A percentile compares a stretch with the other conserved stretches of the same genome.
phyloP scores from a whole-genome alignment of 345 rosid genomes.

The Aethionema arabicum region DNA sequence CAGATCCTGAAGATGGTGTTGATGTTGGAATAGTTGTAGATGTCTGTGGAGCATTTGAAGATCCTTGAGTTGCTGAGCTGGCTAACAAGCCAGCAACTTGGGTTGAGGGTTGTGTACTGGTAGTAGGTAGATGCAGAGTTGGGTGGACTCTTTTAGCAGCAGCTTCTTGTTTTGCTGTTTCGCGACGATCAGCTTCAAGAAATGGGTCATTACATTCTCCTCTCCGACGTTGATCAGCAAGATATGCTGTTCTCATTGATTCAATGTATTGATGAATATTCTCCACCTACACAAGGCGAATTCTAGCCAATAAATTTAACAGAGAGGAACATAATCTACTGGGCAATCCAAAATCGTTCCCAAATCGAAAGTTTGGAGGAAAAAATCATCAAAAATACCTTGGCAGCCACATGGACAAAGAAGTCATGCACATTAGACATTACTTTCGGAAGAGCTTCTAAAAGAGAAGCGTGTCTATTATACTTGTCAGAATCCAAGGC shows the following conservation, averaged over 20 bases:
- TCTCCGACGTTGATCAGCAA: slow-evolving; percentile 79
- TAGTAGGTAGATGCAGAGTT: slow-evolving; percentile 76
- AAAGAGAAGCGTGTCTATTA: slow-evolving; percentile 49
- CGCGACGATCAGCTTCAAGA: slow-evolving; percentile 95
- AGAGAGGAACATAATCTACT: neutral
- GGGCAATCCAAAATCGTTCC: neutral
- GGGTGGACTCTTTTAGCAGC: slow-evolving; percentile 97
- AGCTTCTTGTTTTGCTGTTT: slow-evolving; percentile 95
- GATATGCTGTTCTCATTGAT: slow-evolving; percentile 87
- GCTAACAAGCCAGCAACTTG: slow-evolving; percentile 67
- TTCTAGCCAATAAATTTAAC: slow-evolving; percentile 1
- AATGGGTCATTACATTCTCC: slow-evolving; percentile 85
- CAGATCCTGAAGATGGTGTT: slow-evolving; percentile 64
- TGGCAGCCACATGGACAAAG: slow-evolving; percentile 95
- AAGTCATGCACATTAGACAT: slow-evolving; percentile 87
- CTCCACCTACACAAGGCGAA: slow-evolving; percentile 56
- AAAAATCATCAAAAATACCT: slow-evolving; percentile 48
- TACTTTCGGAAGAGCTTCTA: slow-evolving; percentile 87
- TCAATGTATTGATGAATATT: slow-evolving; percentile 86
- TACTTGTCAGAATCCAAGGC: slow-evolving; percentile 69
- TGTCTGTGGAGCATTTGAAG: slow-evolving; percentile 48
- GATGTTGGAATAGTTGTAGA: slow-evolving; percentile 43
- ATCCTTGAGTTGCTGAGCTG: slow-evolving; percentile 50
- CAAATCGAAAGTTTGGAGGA: neutral
- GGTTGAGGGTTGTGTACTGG: slow-evolving; percentile 65